Evolutionary conservation across 768 basidiomycete species (phyloP), one percentile per base, ranked within the genome.

Genomic region (Symmetrospora coprosmae): DNA sequence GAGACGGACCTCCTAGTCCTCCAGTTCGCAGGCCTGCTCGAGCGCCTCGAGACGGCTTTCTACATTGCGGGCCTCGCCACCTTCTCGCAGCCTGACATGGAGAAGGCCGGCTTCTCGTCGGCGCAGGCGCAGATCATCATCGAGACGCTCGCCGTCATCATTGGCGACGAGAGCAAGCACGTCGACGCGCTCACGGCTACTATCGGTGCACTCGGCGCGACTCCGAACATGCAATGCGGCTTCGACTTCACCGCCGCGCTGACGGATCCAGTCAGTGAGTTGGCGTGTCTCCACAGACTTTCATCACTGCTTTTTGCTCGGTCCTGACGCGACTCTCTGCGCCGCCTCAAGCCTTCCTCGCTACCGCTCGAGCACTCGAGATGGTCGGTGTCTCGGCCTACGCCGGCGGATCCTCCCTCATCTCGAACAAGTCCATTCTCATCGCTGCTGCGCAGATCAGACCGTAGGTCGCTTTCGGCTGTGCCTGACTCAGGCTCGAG

Each of bases 351-450:
- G 82, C 81, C 14, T 85, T 86, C 83, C 78, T 80, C 28, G 75
- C 79, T 1, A 77, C 77, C 9, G 87, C 86, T 1, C 85, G 86
- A 62, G 74, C 82, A 0, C 79, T 89, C 19, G 87, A 89, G 74
- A 76, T 79, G 56, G 76, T 85, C 39, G 87, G 87, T 53, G 84
- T 87, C 35, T 71, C 75, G 19, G 86, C 85, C 17, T 66, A 63
- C 50, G 27, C 40, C 4, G 59, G 51, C 3, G 60, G 58, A 39
- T 61, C 62, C 7, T 33, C 52, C 34, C 51, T 64, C 13, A n/a
- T 67, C 30, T 17, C 45, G 23, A 55, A 58, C 50, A 30, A 41
- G 9, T 39, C 58, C 37, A 60, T 63, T 38, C 53, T 66, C 17
- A 63, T 51, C 19, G 59, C 59, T 6, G 52, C 65, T 5, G 62